These are phyloP conservation scores for Diaporthe aspalathi DNA, from an alignment of 2,329 filamentous ascomycete species.

Conservation along the genomic window DNA sequence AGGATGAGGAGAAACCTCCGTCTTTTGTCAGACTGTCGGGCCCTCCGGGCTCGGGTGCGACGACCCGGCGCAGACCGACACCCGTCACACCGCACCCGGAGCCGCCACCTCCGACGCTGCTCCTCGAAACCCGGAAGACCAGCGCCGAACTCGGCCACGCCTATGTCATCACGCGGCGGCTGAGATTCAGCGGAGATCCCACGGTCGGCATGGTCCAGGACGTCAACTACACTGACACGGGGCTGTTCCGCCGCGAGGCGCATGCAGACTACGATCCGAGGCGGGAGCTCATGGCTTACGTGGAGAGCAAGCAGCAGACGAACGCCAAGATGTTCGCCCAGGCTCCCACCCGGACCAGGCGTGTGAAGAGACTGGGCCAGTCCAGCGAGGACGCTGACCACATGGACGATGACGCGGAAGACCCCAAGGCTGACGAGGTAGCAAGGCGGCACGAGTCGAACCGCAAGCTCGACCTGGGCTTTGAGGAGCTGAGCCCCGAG, in stretches of 20 bases:
- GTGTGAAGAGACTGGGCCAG: background rate
- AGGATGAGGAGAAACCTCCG: conserved; percentile 52
- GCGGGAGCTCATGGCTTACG: conserved; percentile 57
- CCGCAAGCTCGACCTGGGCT: conserved; percentile 38
- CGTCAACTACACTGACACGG: conserved; percentile 59
- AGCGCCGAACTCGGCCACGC: conserved; percentile 45
- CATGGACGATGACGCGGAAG: background rate
- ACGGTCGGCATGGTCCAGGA: conserved; percentile 68
- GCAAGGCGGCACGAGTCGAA: conserved; percentile 36
- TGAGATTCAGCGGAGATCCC: conserved; percentile 57
- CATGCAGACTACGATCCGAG: conserved; percentile 58
- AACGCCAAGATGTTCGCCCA: conserved; percentile 46
- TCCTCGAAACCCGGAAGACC: conserved; percentile 36
- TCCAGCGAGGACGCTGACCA: background rate
- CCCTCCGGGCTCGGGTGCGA: conserved; percentile 45
- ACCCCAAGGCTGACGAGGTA: background rate
- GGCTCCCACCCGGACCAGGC: background rate
- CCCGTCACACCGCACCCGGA: conserved; percentile 64
- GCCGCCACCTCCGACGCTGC: conserved; percentile 53
- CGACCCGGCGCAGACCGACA: conserved; percentile 56
- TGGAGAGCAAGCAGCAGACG: conserved; percentile 58
- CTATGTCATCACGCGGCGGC: conserved; percentile 54
- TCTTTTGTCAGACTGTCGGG: conserved; percentile 52
- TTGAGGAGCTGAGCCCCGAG: conserved; percentile 37
- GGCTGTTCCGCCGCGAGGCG: conserved; percentile 60